Conservation (phyloP, 192 early-diverging fungal species). For the Backusella psychrophila region DNA sequence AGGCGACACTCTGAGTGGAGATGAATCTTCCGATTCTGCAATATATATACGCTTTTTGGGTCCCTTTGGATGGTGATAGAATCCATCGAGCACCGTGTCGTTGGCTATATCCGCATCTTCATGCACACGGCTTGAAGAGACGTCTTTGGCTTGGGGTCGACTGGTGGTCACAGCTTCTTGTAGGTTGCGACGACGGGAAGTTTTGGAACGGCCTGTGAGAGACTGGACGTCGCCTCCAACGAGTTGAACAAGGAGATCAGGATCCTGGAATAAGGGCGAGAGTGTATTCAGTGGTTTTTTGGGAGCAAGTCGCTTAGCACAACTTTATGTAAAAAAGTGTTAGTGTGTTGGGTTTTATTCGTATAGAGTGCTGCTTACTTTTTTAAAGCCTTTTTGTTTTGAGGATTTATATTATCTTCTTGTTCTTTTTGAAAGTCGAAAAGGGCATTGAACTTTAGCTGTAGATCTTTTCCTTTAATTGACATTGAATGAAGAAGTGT, state of each 20-base stretch:
- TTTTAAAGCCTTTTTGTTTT: background rate
- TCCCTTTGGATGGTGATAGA: background rate
- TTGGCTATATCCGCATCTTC: background rate
- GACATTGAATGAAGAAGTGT: background rate
- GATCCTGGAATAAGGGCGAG: constrained; percentile 9
- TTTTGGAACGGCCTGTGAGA: background rate
- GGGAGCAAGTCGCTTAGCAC: background rate
- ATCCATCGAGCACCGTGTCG: background rate
- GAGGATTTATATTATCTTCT: background rate
- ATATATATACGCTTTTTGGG: background rate
- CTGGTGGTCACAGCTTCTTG: background rate
- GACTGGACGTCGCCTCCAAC: background rate
- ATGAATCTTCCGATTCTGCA: background rate
- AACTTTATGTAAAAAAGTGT: background rate
- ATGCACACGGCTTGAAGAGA: background rate
- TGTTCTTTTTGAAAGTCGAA: background rate
- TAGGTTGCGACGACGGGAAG: background rate
- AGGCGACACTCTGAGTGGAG: background rate
- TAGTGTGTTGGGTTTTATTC: background rate
- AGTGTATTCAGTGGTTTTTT: background rate
- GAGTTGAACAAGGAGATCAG: background rate
- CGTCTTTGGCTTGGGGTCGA: constrained; percentile 5
- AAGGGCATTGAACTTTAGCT: background rate
- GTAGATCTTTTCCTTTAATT: background rate
- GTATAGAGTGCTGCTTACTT: background rate